These are phyloP conservation scores for Geranium incanum DNA, from an alignment of 441 rosid genomes.

Conservation along the genomic window DNA sequence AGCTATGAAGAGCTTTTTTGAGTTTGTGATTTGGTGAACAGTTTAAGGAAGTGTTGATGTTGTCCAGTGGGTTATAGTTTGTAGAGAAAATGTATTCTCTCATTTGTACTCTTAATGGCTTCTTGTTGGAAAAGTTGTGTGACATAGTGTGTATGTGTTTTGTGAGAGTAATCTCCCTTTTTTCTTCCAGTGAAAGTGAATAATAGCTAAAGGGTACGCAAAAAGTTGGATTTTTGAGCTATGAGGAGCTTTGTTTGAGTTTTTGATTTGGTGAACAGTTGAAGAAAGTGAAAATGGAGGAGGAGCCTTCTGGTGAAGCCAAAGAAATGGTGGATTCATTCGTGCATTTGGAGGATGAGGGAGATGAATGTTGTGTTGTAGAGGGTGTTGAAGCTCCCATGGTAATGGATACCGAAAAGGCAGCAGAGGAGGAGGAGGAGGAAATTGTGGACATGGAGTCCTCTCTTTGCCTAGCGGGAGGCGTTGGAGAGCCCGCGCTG, in stretches of 20 bases:
- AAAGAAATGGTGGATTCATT: conserved; percentile 21
- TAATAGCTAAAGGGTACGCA: neutral
- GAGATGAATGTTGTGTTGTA: conserved; percentile 20
- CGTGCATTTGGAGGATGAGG: conserved; percentile 22
- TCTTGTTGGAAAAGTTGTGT: too few relatives aligned
- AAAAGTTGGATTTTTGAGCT: neutral
- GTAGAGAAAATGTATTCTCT: too few relatives aligned
- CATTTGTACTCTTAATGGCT: too few relatives aligned
- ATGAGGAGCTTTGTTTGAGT: neutral
- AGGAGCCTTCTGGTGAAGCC: conserved; percentile 16
- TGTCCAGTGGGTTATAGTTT: too few relatives aligned
- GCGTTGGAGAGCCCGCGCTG: conserved; percentile 22
- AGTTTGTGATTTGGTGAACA: neutral
- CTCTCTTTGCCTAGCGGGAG: conserved; percentile 16
- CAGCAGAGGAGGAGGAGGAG: conserved; percentile 13
- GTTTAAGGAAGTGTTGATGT: conserved; percentile 12
- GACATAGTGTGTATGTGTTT: neutral
- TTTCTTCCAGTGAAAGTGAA: too few relatives aligned
- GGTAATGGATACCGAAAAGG: conserved; percentile 17
- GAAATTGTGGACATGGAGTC: conserved; percentile 18
- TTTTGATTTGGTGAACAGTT: neutral
- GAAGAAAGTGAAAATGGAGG: conserved; percentile 16
- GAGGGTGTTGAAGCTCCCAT: conserved; percentile 22
- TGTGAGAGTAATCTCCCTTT: neutral
- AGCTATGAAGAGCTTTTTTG: neutral